These are phyloP conservation scores for Peronospora farinosa DNA, from an alignment of 352 stramenopile genomes.

Conservation along the genomic window DNA sequence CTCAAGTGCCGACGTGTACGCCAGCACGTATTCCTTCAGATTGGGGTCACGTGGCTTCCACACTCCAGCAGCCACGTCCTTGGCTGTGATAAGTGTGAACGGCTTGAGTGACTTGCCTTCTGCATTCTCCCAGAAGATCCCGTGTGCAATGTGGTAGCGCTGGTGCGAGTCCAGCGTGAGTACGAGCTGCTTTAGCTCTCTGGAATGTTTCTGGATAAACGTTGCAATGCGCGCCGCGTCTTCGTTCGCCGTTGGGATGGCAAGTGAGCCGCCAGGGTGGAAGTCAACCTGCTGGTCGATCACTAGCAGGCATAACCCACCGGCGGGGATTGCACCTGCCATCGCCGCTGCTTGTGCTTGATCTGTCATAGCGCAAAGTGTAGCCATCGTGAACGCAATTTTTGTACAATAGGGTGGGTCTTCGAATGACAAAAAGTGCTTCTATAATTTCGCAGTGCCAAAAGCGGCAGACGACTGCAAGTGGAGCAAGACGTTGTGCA, in stretches of 20 bases:
- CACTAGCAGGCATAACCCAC: constrained; percentile 81
- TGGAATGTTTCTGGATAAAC: constrained; percentile 74
- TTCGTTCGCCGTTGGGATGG: constrained; percentile 88
- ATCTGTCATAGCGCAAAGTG: constrained; percentile 19
- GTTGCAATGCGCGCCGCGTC: constrained; percentile 86
- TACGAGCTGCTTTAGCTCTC: constrained; percentile 78
- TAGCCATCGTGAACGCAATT: constrained; percentile 7
- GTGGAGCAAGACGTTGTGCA: constrained; percentile 36
- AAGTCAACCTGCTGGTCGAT: constrained; percentile 96
- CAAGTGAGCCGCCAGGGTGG: constrained; percentile 91
- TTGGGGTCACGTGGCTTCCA: constrained; percentile 60
- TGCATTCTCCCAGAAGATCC: constrained; percentile 87
- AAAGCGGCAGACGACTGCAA: constrained; percentile 32
- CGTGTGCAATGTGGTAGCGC: constrained; percentile 93
- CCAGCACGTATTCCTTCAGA: constrained; percentile 80
- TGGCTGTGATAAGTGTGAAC: constrained; percentile 90
- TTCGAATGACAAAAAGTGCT: not conserved
- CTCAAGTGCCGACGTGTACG: constrained; percentile 89
- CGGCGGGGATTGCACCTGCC: constrained; percentile 31
- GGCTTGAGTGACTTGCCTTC: constrained; percentile 63
- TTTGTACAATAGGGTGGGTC: not conserved
- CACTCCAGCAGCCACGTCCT: constrained; percentile 59
- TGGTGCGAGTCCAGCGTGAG: constrained; percentile 96
- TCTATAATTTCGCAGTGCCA: constrained; percentile 28
- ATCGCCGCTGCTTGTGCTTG: constrained; percentile 35